Evolutionary conservation across 2,329 filamentous ascomycete genomes (phyloP).

Genomic region (Hymenoscyphus scutula): DNA sequence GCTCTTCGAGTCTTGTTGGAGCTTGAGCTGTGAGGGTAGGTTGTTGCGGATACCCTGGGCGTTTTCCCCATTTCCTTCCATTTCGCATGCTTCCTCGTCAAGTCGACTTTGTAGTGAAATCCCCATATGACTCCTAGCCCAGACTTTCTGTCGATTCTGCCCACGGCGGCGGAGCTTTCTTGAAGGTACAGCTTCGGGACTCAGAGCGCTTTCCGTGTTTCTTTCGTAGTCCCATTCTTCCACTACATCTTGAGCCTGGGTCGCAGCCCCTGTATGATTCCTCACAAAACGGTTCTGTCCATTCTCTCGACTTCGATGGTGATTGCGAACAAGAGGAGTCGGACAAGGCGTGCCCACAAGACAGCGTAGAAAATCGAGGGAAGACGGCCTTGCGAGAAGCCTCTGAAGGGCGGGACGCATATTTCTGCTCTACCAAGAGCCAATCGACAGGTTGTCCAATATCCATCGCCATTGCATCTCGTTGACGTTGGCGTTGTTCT

Average conservation of each 20-base stretch:
- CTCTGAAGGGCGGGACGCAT: conserved; percentile 34
- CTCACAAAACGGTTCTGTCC: not conserved
- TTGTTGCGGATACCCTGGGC: too few species aligned
- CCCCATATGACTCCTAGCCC: too few species aligned
- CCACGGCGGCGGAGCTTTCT: not conserved
- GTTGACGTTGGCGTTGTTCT: not conserved
- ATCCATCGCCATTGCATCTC: conserved; percentile 29
- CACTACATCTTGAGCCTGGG: not conserved
- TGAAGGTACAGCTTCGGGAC: not conserved
- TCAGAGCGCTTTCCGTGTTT: not conserved
- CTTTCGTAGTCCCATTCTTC: not conserved
- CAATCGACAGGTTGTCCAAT: conserved; percentile 16
- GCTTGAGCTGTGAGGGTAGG: too few species aligned
- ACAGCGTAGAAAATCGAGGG: conserved; percentile 29
- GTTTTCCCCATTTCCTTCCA: too few species aligned
- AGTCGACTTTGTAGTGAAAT: too few species aligned
- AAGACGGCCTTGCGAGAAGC: conserved; percentile 33
- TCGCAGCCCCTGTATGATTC: not conserved
- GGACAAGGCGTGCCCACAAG: conserved; percentile 16
- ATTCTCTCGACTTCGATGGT: not conserved
- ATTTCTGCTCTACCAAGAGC: conserved; percentile 14
- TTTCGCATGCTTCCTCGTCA: too few species aligned
- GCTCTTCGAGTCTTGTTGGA: too few species aligned
- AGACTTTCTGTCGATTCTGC: too few species aligned
- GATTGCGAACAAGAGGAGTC: not conserved